Evolutionary conservation across 2,329 filamentous ascomycete genomes (phyloP), one percentile per base, ranked within the genome.

Genomic region (Lecanosticta acicola): DNA sequence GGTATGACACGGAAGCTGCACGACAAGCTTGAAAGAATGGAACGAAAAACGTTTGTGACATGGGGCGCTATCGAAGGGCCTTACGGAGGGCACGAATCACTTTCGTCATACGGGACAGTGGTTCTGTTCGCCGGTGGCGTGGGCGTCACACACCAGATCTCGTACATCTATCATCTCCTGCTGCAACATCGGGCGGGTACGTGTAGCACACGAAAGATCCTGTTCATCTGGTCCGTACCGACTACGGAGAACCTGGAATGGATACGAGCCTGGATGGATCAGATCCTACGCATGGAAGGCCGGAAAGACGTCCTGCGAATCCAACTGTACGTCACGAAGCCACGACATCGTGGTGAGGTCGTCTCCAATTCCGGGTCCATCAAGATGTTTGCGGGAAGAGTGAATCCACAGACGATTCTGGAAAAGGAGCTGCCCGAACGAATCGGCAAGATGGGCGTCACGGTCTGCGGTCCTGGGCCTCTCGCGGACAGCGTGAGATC

Each of bases 41-140:
- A 80, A 2, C 79, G 76, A 48, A 79, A 83, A 46, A 74, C 73
- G 32, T 75, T 87, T 59, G 69, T 73, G 17, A 83, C 83, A 4
- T 79, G 69, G 29, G 85, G 83, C 53, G 76, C 81, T 38, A 79
- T 85, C 34, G 86, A 91, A 66, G 86, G 86, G 0, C 86, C 86
- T 0, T 91, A 91, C 60, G 76, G 85, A 39, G 84, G 81, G 32
- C 74, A 83, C 61, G 83, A 88, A 63, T 74, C 72, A 54, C 75
- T 90, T 62, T 75, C 82, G 49, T 87, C 83, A 1, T 90, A 88
- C 65, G 86, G 86, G 53, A 88, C 84, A 0, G 81, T 85, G 21
- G 79, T 90, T 65, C 76, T 91, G 32, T 87, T 91, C 61, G 86
- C 86, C 0, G 86, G 85, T 46, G 86, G 86, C 58, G 83, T 90